Base-by-base conservation (phyloP, 2,329 filamentous ascomycete species). In the Ascochyta viciae-villosae region DNA sequence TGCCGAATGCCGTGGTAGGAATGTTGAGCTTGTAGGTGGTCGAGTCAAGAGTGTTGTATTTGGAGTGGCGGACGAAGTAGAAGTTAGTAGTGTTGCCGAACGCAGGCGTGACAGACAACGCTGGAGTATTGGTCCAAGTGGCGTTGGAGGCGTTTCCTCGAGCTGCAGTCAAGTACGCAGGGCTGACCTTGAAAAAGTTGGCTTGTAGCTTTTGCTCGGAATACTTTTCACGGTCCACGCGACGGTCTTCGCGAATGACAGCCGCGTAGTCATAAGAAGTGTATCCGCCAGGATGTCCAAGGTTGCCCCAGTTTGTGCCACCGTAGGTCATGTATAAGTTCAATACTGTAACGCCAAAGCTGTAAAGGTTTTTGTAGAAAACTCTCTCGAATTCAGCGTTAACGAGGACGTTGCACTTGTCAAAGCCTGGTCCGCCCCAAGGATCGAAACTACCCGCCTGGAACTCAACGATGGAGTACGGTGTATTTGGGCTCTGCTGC, bases 251-350 rank as follows among this genome's bases (percentile, higher is more conserved):
- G 1, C 83, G 81, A 48, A 94, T 91, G 6, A 81, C 78, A 4
- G 86, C 80, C 5, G 84, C 83, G 63, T 87, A 87, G 64, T 88
- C 85, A 65, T 87, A 87, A 3, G 80, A 83, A 0, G 80, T 81
- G 63, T 82, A 81, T 7, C 70, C 79, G 37, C 86, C 87, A 9
- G 87, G 82, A 62, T 91, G 85, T 0, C 90, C 70, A 0, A 74
- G 58, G 22, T 75, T 93, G 0, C 90, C 90, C 91, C 90, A 94
- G 70, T 94, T 95, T 0, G 90, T 93, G 6, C 90, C 91, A 13
- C 91, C 91, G 62, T 83, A 90, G 0, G 83, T 87, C 90, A 93
- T 93, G 72, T 92, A 93, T 1, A 91, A 68, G 63, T 87, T 92
- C 54, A 92, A 78, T 7, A 94, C 84, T 0, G 84, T 86, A 3